These are phyloP conservation scores for Penicillium sp. DNA, from an alignment of 2,329 filamentous ascomycete genomes.

Conservation along the genomic window DNA sequence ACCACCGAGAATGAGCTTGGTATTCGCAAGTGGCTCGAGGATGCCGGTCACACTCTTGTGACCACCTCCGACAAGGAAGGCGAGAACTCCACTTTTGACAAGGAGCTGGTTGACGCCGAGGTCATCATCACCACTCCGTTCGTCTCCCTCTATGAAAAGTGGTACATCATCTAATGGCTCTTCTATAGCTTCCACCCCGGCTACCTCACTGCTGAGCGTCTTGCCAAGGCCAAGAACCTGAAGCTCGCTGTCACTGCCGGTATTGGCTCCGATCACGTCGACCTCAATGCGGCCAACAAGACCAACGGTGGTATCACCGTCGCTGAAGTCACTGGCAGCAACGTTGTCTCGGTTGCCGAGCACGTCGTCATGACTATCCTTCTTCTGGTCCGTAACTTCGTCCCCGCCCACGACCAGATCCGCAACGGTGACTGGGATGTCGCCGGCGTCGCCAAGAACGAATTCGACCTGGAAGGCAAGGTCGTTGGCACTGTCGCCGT, in stretches of 20 bases:
- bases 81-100: slow-evolving; percentile 85
- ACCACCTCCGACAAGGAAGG: slow-evolving; percentile 98
- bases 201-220: slow-evolving; percentile 92
- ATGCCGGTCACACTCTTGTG: slow-evolving; percentile 89
- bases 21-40: slow-evolving; percentile 94
- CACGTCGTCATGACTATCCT: slow-evolving; percentile 99
- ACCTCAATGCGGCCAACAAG: slow-evolving; percentile 93
- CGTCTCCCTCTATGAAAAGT: slow-evolving; percentile 23
- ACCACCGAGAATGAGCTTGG: slow-evolving; percentile 98
- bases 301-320: slow-evolving; percentile 97
- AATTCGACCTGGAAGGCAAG: slow-evolving; percentile 96
- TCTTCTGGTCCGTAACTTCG: slow-evolving; percentile 92
- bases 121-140: slow-evolving; percentile 98
- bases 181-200: slow-evolving; percentile 84
- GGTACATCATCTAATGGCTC: slow-evolving; percentile 3
- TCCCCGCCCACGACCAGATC: slow-evolving; percentile 93
- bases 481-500: slow-evolving; percentile 96
- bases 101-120: slow-evolving; percentile 93
- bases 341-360: slow-evolving; percentile 97
- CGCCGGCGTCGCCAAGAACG: slow-evolving; percentile 92
- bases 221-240: slow-evolving; percentile 97
- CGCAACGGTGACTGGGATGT: slow-evolving; percentile 88
- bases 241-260: slow-evolving; percentile 96
- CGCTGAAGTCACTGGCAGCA: slow-evolving; percentile 94
- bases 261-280: slow-evolving; percentile 97